These are phyloP conservation scores for Cytospora piceae DNA, from an alignment of 2,329 filamentous ascomycete genomes.

Conservation along the genomic window DNA sequence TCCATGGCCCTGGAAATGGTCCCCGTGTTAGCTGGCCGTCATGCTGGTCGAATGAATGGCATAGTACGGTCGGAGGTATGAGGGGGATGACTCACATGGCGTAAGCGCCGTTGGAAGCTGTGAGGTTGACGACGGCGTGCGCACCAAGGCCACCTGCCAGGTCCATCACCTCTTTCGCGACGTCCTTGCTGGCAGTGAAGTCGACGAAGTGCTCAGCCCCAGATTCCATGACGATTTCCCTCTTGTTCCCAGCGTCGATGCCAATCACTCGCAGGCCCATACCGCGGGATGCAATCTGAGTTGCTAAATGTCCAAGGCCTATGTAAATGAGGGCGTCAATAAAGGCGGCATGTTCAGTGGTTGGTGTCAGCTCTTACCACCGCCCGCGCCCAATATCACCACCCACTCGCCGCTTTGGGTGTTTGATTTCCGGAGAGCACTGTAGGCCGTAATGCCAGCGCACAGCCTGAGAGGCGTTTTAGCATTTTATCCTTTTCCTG, in stretches of 20 bases:
- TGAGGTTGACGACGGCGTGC: slow-evolving; percentile 62
- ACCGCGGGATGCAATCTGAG: slow-evolving; percentile 25
- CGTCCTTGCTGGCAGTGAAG: slow-evolving; percentile 48
- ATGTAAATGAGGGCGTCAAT: slow-evolving; percentile 32
- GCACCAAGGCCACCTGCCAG: slow-evolving; percentile 63
- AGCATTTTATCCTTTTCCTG: background rate
- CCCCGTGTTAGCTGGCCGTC: background rate
- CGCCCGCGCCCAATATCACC: slow-evolving; percentile 62
- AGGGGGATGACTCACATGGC: slow-evolving; percentile 28
- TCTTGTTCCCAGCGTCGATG: slow-evolving; percentile 30
- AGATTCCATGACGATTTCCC: slow-evolving; percentile 43
- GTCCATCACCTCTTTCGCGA: slow-evolving; percentile 57
- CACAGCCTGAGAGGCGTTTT: slow-evolving; percentile 9
- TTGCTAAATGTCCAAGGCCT: slow-evolving; percentile 27
- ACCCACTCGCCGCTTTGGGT: slow-evolving; percentile 64
- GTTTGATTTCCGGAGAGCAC: slow-evolving; percentile 63
- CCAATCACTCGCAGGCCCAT: slow-evolving; percentile 30
- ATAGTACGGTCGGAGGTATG: no score
- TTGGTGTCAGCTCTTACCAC: slow-evolving; percentile 63
- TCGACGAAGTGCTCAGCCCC: slow-evolving; percentile 70
- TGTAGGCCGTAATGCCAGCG: slow-evolving; percentile 66
- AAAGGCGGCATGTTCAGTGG: slow-evolving; percentile 60
- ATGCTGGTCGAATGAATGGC: background rate
- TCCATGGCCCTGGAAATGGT: slow-evolving; percentile 45
- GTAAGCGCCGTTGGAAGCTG: slow-evolving; percentile 54